Base-by-base conservation (phyloP, 371 early-diverging fungal genomes). In the Apophysomyces variabilis region DNA sequence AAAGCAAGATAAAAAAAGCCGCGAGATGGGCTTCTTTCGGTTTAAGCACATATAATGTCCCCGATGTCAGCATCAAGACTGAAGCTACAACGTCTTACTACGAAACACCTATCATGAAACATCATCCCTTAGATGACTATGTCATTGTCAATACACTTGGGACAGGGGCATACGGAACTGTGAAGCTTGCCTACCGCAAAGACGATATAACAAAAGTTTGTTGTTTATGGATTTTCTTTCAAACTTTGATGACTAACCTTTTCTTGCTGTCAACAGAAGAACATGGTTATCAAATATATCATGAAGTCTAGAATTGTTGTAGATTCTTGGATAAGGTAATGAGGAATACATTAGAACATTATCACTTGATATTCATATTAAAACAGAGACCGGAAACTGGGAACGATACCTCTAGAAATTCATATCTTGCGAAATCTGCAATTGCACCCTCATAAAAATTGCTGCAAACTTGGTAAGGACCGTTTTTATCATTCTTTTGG, bases 121-220 rank as follows among this genome's bases (percentile, higher is more conserved):
- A 75, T 50, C 71, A 75, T 50, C 77, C 77, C 11, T 58, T 81
- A 36, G 82, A 78, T 37, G 85, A 87, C 59, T 92, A 85, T 74
- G 80, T 82, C 3, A 83, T 89, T 62, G 56, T 88, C 18, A 83
- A 80, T 43, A 77, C 79, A 2, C 60, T 92, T n/a, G 92, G 92
- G 6, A 84, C 90, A 66, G 92, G 92, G n/a, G 86, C 92, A 13
- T 91, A 90, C 74, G 90, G 91, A 7, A 80, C 82, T 50, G 92
- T 90, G 12, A 84, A 87, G 61, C 71, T 89, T 12, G 89, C 79
- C 14, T 77, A 78, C 62, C 62, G 69, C 54, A 80, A 78, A 62
- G 76, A 80, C 18, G 87, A 88, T 71, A 72, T 72, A 13, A 65
- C 69, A 60, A 67, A 83, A 76, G 88, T 87, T 72, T 66, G 36